These are phyloP conservation scores for Parasitella parasitica DNA, from an alignment of 371 early-diverging fungal species.

Conservation along the genomic window DNA sequence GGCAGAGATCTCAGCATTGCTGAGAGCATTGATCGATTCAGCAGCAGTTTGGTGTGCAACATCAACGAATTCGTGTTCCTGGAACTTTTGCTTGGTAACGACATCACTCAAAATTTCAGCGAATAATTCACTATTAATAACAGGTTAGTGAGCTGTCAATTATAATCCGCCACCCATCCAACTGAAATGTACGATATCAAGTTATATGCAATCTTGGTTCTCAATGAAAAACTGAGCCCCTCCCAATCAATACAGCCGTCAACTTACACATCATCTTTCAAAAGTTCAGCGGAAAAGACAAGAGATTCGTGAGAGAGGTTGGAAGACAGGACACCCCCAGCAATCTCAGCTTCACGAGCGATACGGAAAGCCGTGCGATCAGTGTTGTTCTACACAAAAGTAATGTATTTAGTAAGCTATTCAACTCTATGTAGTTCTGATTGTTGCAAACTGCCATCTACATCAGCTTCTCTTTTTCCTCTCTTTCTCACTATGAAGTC, in stretches of 20 bases:
- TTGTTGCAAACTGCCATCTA: neutral
- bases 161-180: neutral
- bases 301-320: constrained; percentile 83
- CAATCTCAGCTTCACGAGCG: constrained; percentile 90
- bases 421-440: neutral
- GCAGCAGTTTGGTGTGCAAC: constrained; percentile 65
- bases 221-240: too few relatives aligned
- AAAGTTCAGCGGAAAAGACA: constrained; percentile 85
- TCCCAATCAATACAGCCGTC: neutral
- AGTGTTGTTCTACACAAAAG: constrained; percentile 62
- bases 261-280: constrained; percentile 88
- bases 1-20: constrained; percentile 67
- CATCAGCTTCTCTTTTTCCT: too few relatives aligned
- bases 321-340: constrained; percentile 85
- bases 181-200: too few relatives aligned
- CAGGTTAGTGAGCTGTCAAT: neutral
- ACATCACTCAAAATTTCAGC: constrained; percentile 82
- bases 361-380: constrained; percentile 87
- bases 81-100: constrained; percentile 77
- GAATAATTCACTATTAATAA: constrained; percentile 73
- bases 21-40: constrained; percentile 70
- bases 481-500: too few relatives aligned
- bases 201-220: too few relatives aligned
- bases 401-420: neutral
- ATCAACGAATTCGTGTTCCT: constrained; percentile 85